Base-by-base conservation (phyloP, 768 basidiomycete species). In the Lentinula edodes region DNA sequence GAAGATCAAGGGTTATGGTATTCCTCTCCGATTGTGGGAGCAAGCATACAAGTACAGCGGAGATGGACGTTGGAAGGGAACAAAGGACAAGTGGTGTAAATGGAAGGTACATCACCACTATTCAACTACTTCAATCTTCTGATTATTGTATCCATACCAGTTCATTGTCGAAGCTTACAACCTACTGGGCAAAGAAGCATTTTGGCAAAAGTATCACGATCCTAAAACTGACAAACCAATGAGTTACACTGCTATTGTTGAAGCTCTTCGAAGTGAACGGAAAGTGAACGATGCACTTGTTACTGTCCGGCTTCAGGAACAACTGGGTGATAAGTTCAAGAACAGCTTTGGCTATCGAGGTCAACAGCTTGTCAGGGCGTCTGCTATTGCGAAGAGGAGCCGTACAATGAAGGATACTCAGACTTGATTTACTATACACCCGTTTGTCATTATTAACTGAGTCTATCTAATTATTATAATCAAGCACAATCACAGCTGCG, bases 401-500 rank as follows among this genome's bases (percentile, higher is more conserved):
- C 34, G 32, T 9, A 32, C n/a, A 18, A 9, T 51, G 48, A 51
- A 51, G 10, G n/a, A 8, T 13, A 18, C 28, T n/a, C 3, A 2
- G 48, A 20, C 9, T 18, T 51, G n/a, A 51, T 20, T 8, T 51
- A 51, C 12, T 20, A 51, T 51, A 32, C 23, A 41, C 39, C 4
- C 39, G 4, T 10, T 51, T 32, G 48, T 13, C 48, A 51, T 51
- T 51, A 18, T 9, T 51, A 20, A n/a, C 1, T 13, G 28, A 32
- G n/a, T 51, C n/a, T 8, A n/a, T n/a, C n/a, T 51, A 4, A 8
- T 41, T 39, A 32, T 48, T 32, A 38, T 20, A 23, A 9, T 52
- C 63, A 73, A 46, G 70, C 63, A 64, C 74, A 75, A 13, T 63
- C 59, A 62, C 74, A 76, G 9, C 66, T 66, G 3, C 73, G 62